Conservation (phyloP, 495 filamentous ascomycete genomes). For the Rusavskia elegans region DNA sequence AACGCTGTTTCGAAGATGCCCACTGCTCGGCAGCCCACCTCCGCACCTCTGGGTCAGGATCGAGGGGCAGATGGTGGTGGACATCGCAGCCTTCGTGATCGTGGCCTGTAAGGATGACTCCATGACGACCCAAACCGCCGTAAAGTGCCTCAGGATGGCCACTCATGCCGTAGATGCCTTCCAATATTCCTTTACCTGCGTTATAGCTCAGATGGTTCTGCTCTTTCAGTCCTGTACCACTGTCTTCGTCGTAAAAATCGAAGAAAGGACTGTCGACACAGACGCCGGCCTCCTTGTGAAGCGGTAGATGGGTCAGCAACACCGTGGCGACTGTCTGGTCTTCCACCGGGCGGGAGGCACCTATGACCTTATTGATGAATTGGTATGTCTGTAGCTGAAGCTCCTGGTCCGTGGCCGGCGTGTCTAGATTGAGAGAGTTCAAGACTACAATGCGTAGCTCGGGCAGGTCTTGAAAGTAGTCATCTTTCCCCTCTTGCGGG, state of each 20-base stretch:
- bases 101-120: conserved; percentile 76
- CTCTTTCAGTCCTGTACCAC: conserved; percentile 57
- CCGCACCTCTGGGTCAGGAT: conserved; percentile 5
- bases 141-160: conserved; percentile 33
- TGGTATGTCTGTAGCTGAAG: conserved; percentile 58
- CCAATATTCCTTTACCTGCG: conserved; percentile 51
- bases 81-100: conserved; percentile 90
- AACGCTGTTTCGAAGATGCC: conserved; percentile 7
- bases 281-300: conserved; percentile 68
- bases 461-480: conserved; percentile 18
- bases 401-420: conserved; percentile 45
- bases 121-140: conserved; percentile 45
- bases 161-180: conserved; percentile 65
- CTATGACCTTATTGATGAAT: conserved; percentile 60
- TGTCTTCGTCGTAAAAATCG: conserved; percentile 42
- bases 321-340: conserved; percentile 56
- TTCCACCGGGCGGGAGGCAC: conserved; percentile 48
- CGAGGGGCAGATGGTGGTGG: conserved; percentile 46
- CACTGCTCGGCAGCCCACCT: conserved; percentile 9
- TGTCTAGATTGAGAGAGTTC: conserved; percentile 85
- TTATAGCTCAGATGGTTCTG: conserved; percentile 75
- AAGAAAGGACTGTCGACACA: conserved; percentile 78
- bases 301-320: conserved; percentile 78
- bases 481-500: conserved; percentile 13
- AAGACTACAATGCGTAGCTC: conserved; percentile 69